Evolutionary conservation across 129 eudicot genomes (phyloP).

Genomic region (Tagetes erecta): DNA sequence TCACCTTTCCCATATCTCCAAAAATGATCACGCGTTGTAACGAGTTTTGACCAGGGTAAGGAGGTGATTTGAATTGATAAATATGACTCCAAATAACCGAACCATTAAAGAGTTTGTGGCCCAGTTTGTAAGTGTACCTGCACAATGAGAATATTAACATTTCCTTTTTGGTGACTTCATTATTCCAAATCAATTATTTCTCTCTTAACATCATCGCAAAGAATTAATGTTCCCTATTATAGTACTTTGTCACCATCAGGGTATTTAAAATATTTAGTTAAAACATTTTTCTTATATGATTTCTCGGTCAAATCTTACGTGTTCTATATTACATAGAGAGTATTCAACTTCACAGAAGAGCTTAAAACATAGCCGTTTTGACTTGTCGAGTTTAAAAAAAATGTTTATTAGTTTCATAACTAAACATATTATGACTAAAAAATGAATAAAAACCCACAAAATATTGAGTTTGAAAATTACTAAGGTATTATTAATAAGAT

Average conservation of each 20-base stretch:
- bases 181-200: not conserved
- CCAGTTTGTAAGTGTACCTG: constrained; percentile 80
- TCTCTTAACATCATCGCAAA: not conserved
- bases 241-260: not conserved
- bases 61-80: constrained; percentile 57
- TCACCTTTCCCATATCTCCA: constrained; percentile 80
- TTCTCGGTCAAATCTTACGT: not conserved
- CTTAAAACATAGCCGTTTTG: constrained; percentile 5
- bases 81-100: constrained; percentile 49
- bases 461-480: not conserved
- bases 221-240: not conserved
- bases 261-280: not conserved
- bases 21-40: constrained; percentile 71
- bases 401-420: not conserved
- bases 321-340: constrained; percentile 3
- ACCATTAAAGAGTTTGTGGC: constrained; percentile 53
- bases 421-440: not conserved
- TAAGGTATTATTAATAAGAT: not conserved
- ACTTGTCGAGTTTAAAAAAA: not conserved
- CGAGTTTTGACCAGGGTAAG: constrained; percentile 72
- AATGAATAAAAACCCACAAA: not conserved
- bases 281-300: not conserved
- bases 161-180: constrained; percentile 9
- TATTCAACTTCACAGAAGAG: not conserved
- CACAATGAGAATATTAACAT: constrained; percentile 1